A percentile compares a stretch with the other conserved stretches of the same genome.
Evolutionary conservation across 208 protist species (phyloP).

Genomic region (Porcisia deanei): DNA sequence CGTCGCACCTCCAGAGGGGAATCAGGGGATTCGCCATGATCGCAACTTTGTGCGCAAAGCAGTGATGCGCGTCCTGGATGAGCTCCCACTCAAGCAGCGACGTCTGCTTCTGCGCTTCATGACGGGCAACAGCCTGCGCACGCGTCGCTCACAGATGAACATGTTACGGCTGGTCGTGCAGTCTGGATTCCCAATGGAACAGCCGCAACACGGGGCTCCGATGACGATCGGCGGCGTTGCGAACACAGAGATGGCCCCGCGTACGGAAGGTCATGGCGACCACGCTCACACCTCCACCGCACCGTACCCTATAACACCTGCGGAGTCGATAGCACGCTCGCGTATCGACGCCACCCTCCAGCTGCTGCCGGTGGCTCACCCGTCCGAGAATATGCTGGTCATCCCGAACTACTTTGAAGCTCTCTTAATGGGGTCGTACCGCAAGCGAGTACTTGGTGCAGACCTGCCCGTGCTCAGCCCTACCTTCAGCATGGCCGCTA

Average conservation of each 20-base stretch:
- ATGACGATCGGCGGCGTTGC: neutral
- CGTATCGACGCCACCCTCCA: constrained; percentile 25
- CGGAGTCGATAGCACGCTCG: constrained; percentile 15
- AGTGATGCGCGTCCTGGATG: constrained; percentile 40
- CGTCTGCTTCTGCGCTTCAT: constrained; percentile 53
- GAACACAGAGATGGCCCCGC: neutral
- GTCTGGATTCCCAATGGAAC: constrained; percentile 6
- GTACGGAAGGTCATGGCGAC: neutral
- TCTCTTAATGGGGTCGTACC: constrained; percentile 36
- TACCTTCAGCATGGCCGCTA: neutral
- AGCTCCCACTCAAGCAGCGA: constrained; percentile 39
- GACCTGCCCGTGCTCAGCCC: neutral
- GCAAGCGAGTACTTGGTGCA: constrained; percentile 9
- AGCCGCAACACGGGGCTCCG: neutral
- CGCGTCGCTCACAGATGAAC: constrained; percentile 6
- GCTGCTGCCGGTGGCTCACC: constrained; percentile 29
- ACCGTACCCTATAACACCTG: neutral
- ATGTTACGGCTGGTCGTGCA: constrained; percentile 11
- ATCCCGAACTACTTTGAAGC: constrained; percentile 54
- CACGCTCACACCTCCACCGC: neutral
- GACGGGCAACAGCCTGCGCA: constrained; percentile 37
- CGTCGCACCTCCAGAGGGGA: neutral
- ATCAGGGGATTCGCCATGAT: constrained; percentile 13
- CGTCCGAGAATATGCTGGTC: constrained; percentile 28
- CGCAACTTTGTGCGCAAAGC: constrained; percentile 20